Conservation (phyloP, 164 flowering plant species). For the Warburgia ugandensis region DNA sequence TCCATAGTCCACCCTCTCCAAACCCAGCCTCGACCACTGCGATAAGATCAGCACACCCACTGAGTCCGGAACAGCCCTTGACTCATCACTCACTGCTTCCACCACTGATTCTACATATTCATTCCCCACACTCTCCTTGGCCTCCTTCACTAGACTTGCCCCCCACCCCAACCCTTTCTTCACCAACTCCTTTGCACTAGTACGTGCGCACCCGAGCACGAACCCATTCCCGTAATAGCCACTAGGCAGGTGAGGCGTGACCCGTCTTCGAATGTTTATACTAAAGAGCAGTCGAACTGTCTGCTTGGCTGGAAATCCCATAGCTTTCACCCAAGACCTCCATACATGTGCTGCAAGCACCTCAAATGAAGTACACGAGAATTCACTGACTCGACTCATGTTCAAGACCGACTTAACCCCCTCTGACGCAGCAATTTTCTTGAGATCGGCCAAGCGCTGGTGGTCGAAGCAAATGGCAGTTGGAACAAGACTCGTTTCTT, state of each 20-base stretch:
- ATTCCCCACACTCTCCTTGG: constrained; percentile 45
- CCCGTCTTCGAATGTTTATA: constrained; percentile 40
- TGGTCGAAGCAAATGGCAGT: constrained; percentile 33
- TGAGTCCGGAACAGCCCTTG: constrained; percentile 45
- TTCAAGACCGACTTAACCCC: background rate
- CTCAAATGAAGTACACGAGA: constrained; percentile 46
- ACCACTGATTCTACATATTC: constrained; percentile 41
- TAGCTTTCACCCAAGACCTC: constrained; percentile 59
- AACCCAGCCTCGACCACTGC: constrained; percentile 71
- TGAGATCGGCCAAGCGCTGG: constrained; percentile 20
- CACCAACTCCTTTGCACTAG: constrained; percentile 29
- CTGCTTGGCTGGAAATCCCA: constrained; percentile 38
- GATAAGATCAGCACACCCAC: constrained; percentile 60
- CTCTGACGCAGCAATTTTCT: constrained; percentile 17
- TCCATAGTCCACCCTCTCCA: constrained; percentile 70
- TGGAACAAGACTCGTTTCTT: constrained; percentile 38
- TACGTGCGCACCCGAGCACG: constrained; percentile 52
- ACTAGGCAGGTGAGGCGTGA: constrained; percentile 48
- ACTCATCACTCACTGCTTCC: constrained; percentile 31
- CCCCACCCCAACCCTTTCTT: constrained; percentile 41
- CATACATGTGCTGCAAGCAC: constrained; percentile 65
- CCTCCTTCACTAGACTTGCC: constrained; percentile 32
- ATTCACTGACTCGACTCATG: constrained; percentile 12
- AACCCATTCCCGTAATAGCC: constrained; percentile 76
- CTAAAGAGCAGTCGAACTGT: constrained; percentile 43